phyloP scores from a whole-genome alignment of 805 yeast species.

The Saccharomycopsis microspora region DNA sequence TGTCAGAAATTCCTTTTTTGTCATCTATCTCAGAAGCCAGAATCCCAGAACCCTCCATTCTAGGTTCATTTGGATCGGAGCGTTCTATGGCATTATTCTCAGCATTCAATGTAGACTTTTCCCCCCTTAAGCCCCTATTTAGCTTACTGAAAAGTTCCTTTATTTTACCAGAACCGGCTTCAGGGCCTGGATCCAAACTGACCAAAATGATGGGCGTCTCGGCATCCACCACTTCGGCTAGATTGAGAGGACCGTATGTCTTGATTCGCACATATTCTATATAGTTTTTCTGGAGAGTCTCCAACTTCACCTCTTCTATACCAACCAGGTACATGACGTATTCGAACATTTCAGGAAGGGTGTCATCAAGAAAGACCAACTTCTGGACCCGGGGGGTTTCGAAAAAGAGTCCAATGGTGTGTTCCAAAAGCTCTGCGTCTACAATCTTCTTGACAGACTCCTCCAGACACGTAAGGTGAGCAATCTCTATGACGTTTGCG shows the following conservation, averaged over 20 bases:
- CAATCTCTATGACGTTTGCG: conserved; percentile 5
- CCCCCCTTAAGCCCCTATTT: not conserved
- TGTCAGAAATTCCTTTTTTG: too few relatives aligned
- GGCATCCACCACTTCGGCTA: conserved; percentile 2
- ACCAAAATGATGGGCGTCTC: conserved; percentile 5
- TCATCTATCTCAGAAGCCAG: too few relatives aligned
- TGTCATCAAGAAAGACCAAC: not conserved
- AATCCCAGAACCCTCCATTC: too few relatives aligned
- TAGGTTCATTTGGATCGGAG: too few relatives aligned
- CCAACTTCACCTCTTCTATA: conserved; percentile 2
- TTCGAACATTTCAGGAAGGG: not conserved
- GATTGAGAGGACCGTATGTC: not conserved
- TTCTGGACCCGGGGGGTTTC: not conserved
- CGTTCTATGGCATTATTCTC: too few relatives aligned
- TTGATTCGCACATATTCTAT: conserved; percentile 6
- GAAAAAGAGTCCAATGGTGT: conserved; percentile 8
- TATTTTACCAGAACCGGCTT: not conserved
- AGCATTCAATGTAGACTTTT: too few relatives aligned
- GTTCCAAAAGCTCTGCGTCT: conserved; percentile 11
- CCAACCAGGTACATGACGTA: conserved; percentile 2
- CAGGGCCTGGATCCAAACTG: not conserved
- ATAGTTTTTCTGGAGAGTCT: not conserved
- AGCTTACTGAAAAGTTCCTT: conserved; percentile 6
- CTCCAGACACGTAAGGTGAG: conserved; percentile 3
- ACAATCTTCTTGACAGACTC: conserved; percentile 8